A percentile compares a stretch with the other conserved stretches of the same genome.
Conservation (phyloP, 805 yeast genomes). For the Spathaspora girioi region DNA sequence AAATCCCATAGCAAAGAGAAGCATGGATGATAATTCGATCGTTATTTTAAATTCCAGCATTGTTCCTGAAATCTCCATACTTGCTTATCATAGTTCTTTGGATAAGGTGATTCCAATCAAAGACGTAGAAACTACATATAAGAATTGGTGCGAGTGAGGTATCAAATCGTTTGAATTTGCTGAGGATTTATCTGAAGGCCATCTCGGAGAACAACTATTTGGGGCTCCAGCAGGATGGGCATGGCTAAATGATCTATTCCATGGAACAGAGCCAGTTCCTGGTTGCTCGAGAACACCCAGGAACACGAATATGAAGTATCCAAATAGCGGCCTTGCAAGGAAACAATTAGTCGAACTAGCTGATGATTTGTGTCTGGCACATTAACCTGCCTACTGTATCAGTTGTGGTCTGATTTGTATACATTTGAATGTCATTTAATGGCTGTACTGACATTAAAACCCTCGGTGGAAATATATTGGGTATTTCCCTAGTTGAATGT, state of each 20-base stretch:
- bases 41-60: conserved; percentile 10
- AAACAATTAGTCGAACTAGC: too few relatives aligned
- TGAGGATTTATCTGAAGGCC: conserved; percentile 21
- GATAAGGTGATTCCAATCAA: conserved; percentile 18
- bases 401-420: too few relatives aligned
- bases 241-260: conserved; percentile 17
- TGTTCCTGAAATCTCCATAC: conserved; percentile 19
- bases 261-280: conserved; percentile 42
- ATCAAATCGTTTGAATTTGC: conserved; percentile 26
- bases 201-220: conserved; percentile 17
- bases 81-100: conserved; percentile 16
- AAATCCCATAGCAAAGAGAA: conserved; percentile 7
- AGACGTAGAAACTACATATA: conserved; percentile 17
- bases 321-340: conserved; percentile 5
- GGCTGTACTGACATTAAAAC: too few relatives aligned
- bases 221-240: too few relatives aligned
- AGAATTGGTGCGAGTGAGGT: conserved; percentile 25
- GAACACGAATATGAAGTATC: conserved; percentile 42
- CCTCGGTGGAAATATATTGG: too few relatives aligned
- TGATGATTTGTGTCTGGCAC: too few relatives aligned
- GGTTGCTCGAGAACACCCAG: conserved; percentile 52
- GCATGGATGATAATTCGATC: conserved; percentile 21
- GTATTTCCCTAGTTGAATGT: too few relatives aligned
- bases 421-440: too few relatives aligned
- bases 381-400: too few relatives aligned